Conservation (phyloP, 2,329 filamentous ascomycete species). For the Diplodia sapinea region DNA sequence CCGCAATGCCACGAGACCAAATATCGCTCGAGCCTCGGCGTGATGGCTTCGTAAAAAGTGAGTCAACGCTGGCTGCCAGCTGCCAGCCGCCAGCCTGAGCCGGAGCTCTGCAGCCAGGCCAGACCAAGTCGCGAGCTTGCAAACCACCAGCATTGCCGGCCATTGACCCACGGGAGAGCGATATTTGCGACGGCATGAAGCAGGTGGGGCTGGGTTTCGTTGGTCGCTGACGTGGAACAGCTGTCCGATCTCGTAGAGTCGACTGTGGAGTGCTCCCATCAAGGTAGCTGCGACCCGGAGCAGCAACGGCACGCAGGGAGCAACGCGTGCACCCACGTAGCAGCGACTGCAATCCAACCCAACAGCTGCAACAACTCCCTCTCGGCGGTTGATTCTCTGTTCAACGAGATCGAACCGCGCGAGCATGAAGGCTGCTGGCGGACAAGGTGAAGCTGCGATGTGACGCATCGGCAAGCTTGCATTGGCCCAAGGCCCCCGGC, state of each 20-base stretch:
- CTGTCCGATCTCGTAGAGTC: not conserved
- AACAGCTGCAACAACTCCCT: too few species aligned
- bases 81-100: too few species aligned
- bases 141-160: not conserved
- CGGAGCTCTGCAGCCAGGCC: too few species aligned
- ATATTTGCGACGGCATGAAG: not conserved
- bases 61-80: not conserved
- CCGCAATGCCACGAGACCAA: constrained; percentile 4
- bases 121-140: not conserved
- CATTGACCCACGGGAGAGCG: not conserved
- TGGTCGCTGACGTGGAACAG: not conserved
- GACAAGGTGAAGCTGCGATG: not conserved
- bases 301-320: too few species aligned
- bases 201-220: not conserved
- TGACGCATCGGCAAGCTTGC: not conserved
- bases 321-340: too few species aligned
- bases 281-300: not conserved
- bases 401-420: not conserved
- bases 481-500: not conserved
- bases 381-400: not conserved
- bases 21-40: constrained; percentile 1
- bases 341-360: not conserved
- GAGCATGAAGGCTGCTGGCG: not conserved
- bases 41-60: not conserved
- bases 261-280: not conserved